Conservation (phyloP, 495 filamentous ascomycete species). For the Pyronema domesticum region DNA sequence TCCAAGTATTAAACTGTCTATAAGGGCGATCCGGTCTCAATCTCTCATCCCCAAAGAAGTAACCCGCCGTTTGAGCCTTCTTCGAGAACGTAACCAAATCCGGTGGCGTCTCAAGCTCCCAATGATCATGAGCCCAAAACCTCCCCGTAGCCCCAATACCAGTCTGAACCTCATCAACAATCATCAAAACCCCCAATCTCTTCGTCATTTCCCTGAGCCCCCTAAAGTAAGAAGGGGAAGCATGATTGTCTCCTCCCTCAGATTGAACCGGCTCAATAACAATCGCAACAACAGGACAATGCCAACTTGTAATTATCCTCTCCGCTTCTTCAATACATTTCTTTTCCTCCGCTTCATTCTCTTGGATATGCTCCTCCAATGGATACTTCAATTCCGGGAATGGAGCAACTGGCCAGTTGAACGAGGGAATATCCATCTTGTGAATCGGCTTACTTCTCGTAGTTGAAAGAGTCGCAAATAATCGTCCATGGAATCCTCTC, state of each 20-base stretch:
- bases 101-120: constrained; percentile 65
- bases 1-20: constrained; percentile 99
- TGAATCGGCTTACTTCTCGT: constrained; percentile 95
- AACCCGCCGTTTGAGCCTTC: constrained; percentile 96
- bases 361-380: constrained; percentile 59
- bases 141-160: constrained; percentile 88
- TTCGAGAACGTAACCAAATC: constrained; percentile 99
- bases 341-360: constrained; percentile 69
- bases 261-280: constrained; percentile 94
- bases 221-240: constrained; percentile 78
- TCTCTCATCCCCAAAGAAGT: constrained; percentile 77
- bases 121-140: constrained; percentile 99
- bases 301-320: constrained; percentile 56
- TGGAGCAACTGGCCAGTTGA: constrained; percentile 92
- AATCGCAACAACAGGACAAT: constrained; percentile 73
- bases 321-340: constrained; percentile 81
- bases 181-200: constrained; percentile 73
- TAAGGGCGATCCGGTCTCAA: constrained; percentile 97
- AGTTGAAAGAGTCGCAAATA: constrained; percentile 82
- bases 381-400: constrained; percentile 88
- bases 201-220: constrained; percentile 72
- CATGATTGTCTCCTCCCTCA: constrained; percentile 97
- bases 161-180: constrained; percentile 97
- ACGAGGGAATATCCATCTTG: constrained; percentile 95
- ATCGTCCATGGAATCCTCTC: constrained; percentile 83